Percentiles rank a stretch among this genome's conserved stretches.
Conservation (phyloP, 83 land plant species). For the Picea abies region DNA sequence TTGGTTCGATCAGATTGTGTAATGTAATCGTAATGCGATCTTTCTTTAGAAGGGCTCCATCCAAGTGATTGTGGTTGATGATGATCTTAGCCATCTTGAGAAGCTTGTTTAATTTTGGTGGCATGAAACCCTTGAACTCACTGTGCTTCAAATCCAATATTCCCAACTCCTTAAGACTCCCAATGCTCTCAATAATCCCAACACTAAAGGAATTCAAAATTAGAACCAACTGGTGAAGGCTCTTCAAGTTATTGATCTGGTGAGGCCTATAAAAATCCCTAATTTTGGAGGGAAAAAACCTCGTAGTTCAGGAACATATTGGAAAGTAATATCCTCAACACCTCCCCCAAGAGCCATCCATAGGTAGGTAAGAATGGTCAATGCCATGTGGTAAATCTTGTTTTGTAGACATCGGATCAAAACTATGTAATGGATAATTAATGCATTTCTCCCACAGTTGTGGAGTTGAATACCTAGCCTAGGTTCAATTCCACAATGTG, state of each 20-base stretch:
- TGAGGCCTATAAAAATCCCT: conserved; percentile 21
- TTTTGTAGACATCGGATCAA: conserved; percentile 39
- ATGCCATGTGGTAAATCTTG: conserved; percentile 42
- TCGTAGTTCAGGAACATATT: conserved; percentile 42
- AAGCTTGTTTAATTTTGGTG: conserved; percentile 32
- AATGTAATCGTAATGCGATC: too few relatives aligned
- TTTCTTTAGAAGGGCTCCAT: too few relatives aligned
- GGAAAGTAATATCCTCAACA: conserved; percentile 58
- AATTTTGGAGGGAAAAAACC: conserved; percentile 31
- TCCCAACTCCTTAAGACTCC: conserved; percentile 23
- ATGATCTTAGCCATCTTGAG: background rate
- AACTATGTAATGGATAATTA: conserved; percentile 22
- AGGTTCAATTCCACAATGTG: conserved; percentile 25
- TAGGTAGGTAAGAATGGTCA: conserved; percentile 19
- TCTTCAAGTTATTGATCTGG: conserved; percentile 14
- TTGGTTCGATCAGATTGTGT: too few relatives aligned
- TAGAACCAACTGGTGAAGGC: conserved; percentile 47
- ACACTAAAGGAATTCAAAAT: conserved; percentile 36
- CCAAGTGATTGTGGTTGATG: too few relatives aligned
- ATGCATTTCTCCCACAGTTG: conserved; percentile 36
- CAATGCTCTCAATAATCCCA: conserved; percentile 17
- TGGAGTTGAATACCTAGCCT: conserved; percentile 67
- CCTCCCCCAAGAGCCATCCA: conserved; percentile 19
- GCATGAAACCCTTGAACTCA: conserved; percentile 30
- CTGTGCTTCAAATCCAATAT: conserved; percentile 58